Conservation (phyloP, 176 grass and related monocot genomes). For the Eremochloa ophiuroides region DNA sequence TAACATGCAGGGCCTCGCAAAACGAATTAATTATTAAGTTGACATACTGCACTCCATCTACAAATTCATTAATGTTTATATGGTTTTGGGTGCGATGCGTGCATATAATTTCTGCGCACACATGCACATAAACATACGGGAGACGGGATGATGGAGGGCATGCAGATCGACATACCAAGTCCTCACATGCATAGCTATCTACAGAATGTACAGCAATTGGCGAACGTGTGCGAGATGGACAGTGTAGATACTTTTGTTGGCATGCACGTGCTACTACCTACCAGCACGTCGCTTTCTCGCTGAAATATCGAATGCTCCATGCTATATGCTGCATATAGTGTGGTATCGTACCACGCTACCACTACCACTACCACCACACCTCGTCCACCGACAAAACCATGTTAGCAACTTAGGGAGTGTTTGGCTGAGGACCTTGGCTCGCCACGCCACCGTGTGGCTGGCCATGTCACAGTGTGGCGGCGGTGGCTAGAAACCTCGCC, state of each 20-base stretch:
- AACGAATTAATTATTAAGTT: not conserved
- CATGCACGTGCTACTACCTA: not conserved
- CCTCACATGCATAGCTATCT: not conserved
- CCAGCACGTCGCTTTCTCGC: not conserved
- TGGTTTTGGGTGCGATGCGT: not conserved
- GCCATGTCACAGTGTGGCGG: too few relatives aligned
- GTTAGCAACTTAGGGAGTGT: not conserved
- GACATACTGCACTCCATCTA: too few relatives aligned
- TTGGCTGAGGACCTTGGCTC: too few relatives aligned
- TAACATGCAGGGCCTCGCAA: not conserved
- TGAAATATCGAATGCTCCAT: not conserved
- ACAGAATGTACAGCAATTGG: not conserved
- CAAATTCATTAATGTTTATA: too few relatives aligned
- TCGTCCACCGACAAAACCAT: conserved; percentile 9
- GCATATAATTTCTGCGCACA: not conserved
- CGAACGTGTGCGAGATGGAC: not conserved
- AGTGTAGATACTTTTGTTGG: too few relatives aligned
- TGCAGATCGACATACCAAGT: not conserved
- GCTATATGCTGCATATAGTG: not conserved
- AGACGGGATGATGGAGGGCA: not conserved
- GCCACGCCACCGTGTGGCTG: too few relatives aligned
- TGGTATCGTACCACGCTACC: not conserved
- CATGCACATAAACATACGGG: not conserved
- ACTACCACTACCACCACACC: too few relatives aligned
- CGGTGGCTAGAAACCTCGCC: too few relatives aligned